phyloP scores from a whole-genome alignment of 768 basidiomycete species.

The Chiua virens region DNA sequence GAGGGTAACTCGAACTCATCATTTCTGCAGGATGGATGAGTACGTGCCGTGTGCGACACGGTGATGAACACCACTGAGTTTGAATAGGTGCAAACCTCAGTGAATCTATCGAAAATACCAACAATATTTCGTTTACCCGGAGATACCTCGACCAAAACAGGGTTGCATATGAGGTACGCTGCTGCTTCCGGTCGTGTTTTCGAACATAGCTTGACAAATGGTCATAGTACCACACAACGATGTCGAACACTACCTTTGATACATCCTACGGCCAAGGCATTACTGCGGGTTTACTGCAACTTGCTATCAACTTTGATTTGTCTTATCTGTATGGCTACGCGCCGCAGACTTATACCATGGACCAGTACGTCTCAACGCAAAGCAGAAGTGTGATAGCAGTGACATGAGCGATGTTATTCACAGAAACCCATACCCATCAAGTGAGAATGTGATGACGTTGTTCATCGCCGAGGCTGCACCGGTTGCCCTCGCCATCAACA shows the following conservation, averaged over 20 bases:
- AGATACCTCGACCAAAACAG: slow-evolving; percentile 82
- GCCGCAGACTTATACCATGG: slow-evolving; percentile 72
- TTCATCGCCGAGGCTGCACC: slow-evolving; percentile 56
- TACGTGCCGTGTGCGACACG: slow-evolving; percentile 27
- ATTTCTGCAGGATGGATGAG: slow-evolving; percentile 56
- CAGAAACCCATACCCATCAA: slow-evolving; percentile 64
- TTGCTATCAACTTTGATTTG: slow-evolving; percentile 63
- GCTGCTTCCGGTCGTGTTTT: neutral
- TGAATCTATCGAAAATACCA: slow-evolving; percentile 33
- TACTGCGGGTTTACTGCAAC: slow-evolving; percentile 50
- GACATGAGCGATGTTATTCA: neutral
- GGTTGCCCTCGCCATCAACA: slow-evolving; percentile 58
- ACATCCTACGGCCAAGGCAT: slow-evolving; percentile 54
- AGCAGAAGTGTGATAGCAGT: neutral
- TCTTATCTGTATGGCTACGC: slow-evolving; percentile 64
- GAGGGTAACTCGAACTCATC: neutral
- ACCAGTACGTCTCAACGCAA: slow-evolving; percentile 41
- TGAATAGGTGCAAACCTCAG: slow-evolving; percentile 49
- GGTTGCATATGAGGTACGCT: slow-evolving; percentile 67
- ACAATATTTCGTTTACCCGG: slow-evolving; percentile 62
- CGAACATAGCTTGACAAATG: neutral
- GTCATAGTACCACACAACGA: slow-evolving; percentile 62
- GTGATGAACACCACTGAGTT: neutral
- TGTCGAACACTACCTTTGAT: slow-evolving; percentile 56
- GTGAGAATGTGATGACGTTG: slow-evolving; percentile 57